Evolutionary conservation across 2,329 filamentous ascomycete genomes (phyloP), one percentile per base, ranked within the genome.

Genomic region (Pezicula carpinea): DNA sequence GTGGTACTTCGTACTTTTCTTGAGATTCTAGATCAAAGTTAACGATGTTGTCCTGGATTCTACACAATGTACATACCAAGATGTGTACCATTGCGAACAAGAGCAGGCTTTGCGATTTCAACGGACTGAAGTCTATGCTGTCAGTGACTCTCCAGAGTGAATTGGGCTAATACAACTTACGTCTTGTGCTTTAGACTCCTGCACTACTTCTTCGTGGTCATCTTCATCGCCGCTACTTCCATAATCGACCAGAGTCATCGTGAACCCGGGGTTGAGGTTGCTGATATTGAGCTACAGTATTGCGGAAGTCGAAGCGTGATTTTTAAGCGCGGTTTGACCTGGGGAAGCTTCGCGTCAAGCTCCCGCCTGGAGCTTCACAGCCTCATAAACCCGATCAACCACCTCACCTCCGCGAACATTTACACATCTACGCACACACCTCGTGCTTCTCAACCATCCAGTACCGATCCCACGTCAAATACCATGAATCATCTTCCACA

Each of bases 401-500:
- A 21, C 22, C 17, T 42, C 23, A 46, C 35, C 45, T 26, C 22
- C 17, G 41, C 23, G 44, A 46, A 50, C 21, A 43, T 41, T 34
- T 35, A 26, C 45, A 43, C 39, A 44, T 42, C 44, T 22, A 26
- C 44, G 38, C 46, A 44, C 21, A 23, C 40, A 34, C 15, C 48
- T 18, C 22, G n/a, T n/a, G n/a, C 17, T 40, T 19, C 49, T 43
- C 39, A 38, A 41, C 26, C 39, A 43, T n/a, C n/a, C n/a, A 47
- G 10, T n/a, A 22, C 14, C 35, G 15, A 41, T 33, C 31, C 44
- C n/a, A 49, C 42, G 40, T 42, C 36, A 13, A 31, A 31, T 46
- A 57, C 43, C 57, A 87, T 87, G 83, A 83, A 87, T 69, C 83
- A 87, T 70, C 78, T 82, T 69, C 83, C 83, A 63, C 80, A 85